Percentiles rank a stretch among this genome's conserved stretches.
These are phyloP conservation scores for Phoma sp. DNA, from an alignment of 2,329 filamentous ascomycete species.

Conservation along the genomic window DNA sequence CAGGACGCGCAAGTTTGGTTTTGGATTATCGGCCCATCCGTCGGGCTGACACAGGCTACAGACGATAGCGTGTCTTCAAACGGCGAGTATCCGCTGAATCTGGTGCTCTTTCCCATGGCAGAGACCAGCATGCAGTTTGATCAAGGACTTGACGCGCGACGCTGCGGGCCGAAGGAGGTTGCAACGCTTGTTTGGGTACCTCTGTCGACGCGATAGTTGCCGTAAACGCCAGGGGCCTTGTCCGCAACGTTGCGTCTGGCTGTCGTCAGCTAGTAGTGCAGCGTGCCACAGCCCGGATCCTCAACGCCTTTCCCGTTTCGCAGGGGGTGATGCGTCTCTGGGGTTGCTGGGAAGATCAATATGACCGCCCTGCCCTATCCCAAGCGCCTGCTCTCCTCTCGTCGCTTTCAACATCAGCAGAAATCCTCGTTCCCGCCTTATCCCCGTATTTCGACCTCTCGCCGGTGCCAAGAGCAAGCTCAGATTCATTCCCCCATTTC, in stretches of 20 bases:
- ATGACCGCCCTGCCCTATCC: constrained; percentile 4
- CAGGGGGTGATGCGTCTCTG: constrained; percentile 10
- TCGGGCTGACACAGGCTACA: constrained; percentile 6
- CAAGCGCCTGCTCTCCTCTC: not conserved
- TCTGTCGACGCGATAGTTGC: not conserved
- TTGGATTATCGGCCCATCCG: constrained; percentile 3
- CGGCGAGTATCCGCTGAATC: not conserved
- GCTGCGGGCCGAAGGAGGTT: not conserved
- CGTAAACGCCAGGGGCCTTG: not conserved
- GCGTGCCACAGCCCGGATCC: constrained; percentile 1
- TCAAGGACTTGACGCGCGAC: not conserved
- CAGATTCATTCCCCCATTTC: not conserved
- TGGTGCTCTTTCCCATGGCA: not conserved
- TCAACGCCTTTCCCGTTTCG: constrained; percentile 14
- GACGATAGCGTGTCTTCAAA: not conserved
- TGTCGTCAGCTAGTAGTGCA: not conserved
- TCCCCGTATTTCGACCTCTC: not conserved
- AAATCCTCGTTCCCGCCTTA: not conserved
- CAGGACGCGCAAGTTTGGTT: constrained; percentile 11
- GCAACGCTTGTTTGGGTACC: constrained; percentile 3
- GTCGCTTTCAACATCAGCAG: not conserved
- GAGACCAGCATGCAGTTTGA: constrained; percentile 5
- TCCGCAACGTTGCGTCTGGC: constrained; percentile 4
- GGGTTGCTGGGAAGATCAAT: constrained; percentile 9
- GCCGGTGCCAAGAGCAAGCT: not conserved